A percentile compares a stretch with the other conserved stretches of the same genome.
Conservation (phyloP, 257 asterid species). For the Coffea eugenioides region DNA sequence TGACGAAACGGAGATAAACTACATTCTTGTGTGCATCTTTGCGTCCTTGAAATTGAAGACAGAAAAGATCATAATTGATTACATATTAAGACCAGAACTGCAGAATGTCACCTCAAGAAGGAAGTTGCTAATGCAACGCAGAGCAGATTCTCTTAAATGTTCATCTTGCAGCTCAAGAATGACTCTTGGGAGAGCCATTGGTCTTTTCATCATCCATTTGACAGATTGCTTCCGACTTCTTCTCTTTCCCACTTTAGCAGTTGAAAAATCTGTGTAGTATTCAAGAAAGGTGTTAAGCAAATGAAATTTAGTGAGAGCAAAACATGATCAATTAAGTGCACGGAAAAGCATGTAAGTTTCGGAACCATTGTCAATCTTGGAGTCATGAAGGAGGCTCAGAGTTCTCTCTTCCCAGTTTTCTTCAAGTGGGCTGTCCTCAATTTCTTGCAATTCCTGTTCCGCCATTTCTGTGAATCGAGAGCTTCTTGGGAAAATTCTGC, state of each 20-base stretch:
- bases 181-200: neutral
- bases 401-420: neutral
- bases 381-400: neutral
- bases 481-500: neutral
- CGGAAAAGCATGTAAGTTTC: too few species aligned
- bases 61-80: too few species aligned
- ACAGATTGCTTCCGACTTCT: too few species aligned
- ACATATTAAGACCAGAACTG: neutral
- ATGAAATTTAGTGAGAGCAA: too few species aligned
- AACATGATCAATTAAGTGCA: too few species aligned
- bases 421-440: neutral
- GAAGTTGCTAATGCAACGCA: neutral
- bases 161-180: neutral
- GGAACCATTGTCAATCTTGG: neutral
- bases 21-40: too few species aligned
- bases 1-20: too few species aligned
- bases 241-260: too few species aligned
- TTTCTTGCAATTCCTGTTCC: neutral
- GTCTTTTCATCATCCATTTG: neutral
- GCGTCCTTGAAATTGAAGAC: too few species aligned
- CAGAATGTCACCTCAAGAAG: neutral
- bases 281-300: neutral
- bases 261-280: too few species aligned
- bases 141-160: neutral
- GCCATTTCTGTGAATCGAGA: neutral